phyloP scores from a whole-genome alignment of 306 rosid genomes.

The Corylus avellana region DNA sequence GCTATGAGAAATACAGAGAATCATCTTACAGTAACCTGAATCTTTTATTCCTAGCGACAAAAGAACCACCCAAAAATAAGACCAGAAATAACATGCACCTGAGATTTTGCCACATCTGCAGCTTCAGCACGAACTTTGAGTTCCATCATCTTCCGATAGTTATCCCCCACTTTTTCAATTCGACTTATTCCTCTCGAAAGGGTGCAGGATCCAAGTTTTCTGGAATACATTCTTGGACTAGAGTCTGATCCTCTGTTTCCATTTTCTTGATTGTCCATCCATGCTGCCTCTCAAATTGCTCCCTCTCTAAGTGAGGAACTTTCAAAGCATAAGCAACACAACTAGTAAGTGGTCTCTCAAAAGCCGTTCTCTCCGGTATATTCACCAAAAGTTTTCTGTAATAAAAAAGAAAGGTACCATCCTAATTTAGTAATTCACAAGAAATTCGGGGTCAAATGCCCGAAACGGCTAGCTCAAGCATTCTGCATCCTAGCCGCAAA shows the following conservation, averaged over 20 bases:
- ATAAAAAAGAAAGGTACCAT: conserved; percentile 2
- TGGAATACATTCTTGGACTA: conserved; percentile 90
- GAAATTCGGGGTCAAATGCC: background rate
- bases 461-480: conserved; percentile 37
- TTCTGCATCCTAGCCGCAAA: conserved; percentile 57
- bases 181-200: conserved; percentile 77
- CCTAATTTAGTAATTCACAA: too few relatives aligned
- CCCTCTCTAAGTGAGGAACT: conserved; percentile 81
- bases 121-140: conserved; percentile 90
- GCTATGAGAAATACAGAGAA: conserved; percentile 14
- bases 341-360: conserved; percentile 95
- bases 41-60: conserved; percentile 1
- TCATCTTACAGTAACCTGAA: conserved; percentile 4
- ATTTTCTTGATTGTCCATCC: conserved; percentile 95
- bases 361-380: conserved; percentile 85
- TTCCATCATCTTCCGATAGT: conserved; percentile 55
- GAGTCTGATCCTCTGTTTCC: conserved; percentile 85
- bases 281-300: conserved; percentile 70
- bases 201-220: conserved; percentile 93
- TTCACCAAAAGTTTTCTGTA: conserved; percentile 84
- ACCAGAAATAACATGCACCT: conserved; percentile 49
- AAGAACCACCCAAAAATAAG: conserved; percentile 8
- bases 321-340: conserved; percentile 96
- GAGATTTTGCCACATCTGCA: conserved; percentile 97
- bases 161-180: conserved; percentile 86